These are phyloP conservation scores for Marvania coccoides DNA, from an alignment of 139 green algal species.

Conservation along the genomic window DNA sequence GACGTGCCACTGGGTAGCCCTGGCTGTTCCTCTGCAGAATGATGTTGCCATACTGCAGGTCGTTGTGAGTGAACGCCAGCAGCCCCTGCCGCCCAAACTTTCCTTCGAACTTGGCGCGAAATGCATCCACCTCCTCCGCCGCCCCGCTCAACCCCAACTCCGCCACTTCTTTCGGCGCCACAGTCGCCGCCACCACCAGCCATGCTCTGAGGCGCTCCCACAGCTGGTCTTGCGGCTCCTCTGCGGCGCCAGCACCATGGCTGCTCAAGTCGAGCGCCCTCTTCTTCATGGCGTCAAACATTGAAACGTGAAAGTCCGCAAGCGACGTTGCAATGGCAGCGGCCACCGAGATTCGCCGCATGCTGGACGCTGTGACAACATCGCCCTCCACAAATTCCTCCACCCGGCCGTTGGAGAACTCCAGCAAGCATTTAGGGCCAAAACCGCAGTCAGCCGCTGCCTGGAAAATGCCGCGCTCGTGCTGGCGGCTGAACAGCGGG, in stretches of 20 bases:
- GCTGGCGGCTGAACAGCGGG: constrained; percentile 28
- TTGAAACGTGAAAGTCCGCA: constrained; percentile 43
- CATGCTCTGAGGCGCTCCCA: constrained; percentile 29
- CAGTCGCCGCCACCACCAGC: neutral
- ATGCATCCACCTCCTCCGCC: neutral
- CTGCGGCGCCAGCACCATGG: no score
- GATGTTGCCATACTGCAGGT: constrained; percentile 71
- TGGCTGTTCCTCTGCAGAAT: constrained; percentile 19
- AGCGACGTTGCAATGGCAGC: constrained; percentile 39
- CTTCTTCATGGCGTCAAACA: constrained; percentile 17
- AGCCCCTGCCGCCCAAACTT: neutral
- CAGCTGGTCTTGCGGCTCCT: constrained; percentile 1
- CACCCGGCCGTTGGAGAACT: constrained; percentile 47
- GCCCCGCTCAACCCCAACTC: neutral
- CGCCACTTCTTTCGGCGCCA: constrained; percentile 1
- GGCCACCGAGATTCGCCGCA: constrained; percentile 24
- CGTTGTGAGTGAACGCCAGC: constrained; percentile 55
- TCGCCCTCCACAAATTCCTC: constrained; percentile 52
- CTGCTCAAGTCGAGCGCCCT: neutral
- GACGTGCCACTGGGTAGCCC: neutral
- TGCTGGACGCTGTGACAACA: constrained; percentile 22
- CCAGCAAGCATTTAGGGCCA: constrained; percentile 47
- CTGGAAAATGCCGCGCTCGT: constrained; percentile 41
- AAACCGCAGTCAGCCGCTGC: constrained; percentile 31
- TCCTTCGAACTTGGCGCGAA: neutral